Conservation (phyloP, 2,329 filamentous ascomycete species). For the Cercospora zeina region DNA sequence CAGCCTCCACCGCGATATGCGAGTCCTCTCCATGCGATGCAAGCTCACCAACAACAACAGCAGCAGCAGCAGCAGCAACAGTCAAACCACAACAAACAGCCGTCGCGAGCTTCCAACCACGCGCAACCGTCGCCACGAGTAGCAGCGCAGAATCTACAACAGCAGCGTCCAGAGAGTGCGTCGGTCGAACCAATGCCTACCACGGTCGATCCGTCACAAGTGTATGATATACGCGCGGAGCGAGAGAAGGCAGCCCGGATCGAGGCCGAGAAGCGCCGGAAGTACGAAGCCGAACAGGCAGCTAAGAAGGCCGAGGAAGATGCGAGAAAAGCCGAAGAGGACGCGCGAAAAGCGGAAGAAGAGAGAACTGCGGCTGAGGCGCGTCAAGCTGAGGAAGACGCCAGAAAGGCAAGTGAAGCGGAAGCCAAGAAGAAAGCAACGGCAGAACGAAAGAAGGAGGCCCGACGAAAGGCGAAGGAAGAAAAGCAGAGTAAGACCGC, state of each 20-base stretch:
- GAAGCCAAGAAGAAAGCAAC: conserved; percentile 34
- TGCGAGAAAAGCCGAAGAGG: conserved; percentile 37
- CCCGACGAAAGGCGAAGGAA: conserved; percentile 36
- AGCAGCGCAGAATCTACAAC: conserved; percentile 25
- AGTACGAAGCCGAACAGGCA: conserved; percentile 37
- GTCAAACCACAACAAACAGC: conserved; percentile 27
- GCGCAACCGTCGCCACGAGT: conserved; percentile 33
- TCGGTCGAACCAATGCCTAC: conserved; percentile 41
- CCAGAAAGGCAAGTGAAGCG: conserved; percentile 27
- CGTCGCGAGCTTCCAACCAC: conserved; percentile 28
- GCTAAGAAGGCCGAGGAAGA: conserved; percentile 41
- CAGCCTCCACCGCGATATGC: conserved; percentile 36
- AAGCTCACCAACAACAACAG: conserved; percentile 30
- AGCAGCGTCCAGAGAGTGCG: conserved; percentile 32
- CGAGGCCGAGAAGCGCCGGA: conserved; percentile 37
- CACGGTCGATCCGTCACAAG: conserved; percentile 56
- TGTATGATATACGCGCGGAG: conserved; percentile 56
- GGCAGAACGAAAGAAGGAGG: conserved; percentile 34
- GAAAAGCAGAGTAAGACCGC: conserved; percentile 37
- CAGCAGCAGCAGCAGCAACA: conserved; percentile 10
- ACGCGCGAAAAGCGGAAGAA: conserved; percentile 34
- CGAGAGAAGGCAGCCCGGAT: conserved; percentile 46
- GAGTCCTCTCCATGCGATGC: conserved; percentile 37
- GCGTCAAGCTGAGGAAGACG: conserved; percentile 31
- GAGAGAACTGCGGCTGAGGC: conserved; percentile 31